phyloP scores from a whole-genome alignment of 148 eudicot genomes.

The Polygonum maritimum region DNA sequence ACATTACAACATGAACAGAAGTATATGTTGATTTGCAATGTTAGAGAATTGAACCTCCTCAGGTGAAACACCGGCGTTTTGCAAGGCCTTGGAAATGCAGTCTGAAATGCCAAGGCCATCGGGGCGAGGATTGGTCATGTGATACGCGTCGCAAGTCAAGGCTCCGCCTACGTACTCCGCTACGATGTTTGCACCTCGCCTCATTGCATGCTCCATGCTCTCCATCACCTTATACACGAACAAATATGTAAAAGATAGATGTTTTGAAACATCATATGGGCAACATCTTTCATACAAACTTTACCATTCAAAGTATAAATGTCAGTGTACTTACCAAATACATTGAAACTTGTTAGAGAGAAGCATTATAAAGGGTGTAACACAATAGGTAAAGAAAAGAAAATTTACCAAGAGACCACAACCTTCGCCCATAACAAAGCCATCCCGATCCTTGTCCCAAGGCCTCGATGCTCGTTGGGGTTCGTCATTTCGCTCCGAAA shows the following conservation, averaged over 20 bases:
- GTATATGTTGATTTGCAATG: background rate
- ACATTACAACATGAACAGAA: background rate
- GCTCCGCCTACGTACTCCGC: constrained; percentile 32
- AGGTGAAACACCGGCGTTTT: constrained; percentile 23
- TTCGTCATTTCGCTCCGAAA: constrained; percentile 19
- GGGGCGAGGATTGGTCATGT: constrained; percentile 25
- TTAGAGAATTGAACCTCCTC: constrained; percentile 20
- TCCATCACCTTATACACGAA: constrained; percentile 19
- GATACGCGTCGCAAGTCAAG: constrained; percentile 24
- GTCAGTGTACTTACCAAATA: no score
- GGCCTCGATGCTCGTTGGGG: constrained; percentile 26
- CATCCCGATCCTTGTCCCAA: constrained; percentile 27
- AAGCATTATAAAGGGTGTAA: no score
- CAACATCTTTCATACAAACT: no score
- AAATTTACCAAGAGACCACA: constrained; percentile 23
- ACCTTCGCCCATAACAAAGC: constrained; percentile 28
- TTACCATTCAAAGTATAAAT: no score
- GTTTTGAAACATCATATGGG: no score
- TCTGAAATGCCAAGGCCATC: constrained; percentile 23
- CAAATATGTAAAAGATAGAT: no score
- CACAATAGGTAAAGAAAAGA: background rate
- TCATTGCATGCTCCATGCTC: constrained; percentile 29
- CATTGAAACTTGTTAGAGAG: no score
- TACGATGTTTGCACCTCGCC: constrained; percentile 25
- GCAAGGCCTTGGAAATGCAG: constrained; percentile 23